Evolutionary conservation across 2,329 filamentous ascomycete species (phyloP).

Genomic region (Drechslera avenae): DNA sequence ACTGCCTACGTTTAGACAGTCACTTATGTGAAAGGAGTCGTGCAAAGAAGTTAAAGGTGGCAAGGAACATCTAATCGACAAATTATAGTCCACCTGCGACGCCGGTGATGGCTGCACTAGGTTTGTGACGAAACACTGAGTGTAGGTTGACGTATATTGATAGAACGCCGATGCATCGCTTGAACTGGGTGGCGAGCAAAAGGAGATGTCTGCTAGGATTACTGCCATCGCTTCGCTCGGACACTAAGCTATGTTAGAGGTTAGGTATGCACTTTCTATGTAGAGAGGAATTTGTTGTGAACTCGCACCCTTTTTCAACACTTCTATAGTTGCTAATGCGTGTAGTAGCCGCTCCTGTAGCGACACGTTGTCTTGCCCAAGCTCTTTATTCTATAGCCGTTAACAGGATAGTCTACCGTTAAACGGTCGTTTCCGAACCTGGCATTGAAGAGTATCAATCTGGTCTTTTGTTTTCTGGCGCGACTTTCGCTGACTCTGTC

Average conservation of each 20-base stretch:
- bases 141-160: neutral
- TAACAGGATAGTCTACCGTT: constrained; percentile 5
- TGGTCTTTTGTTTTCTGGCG: constrained; percentile 11
- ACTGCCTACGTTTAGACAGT: neutral
- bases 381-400: constrained; percentile 11
- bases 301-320: constrained; percentile 10
- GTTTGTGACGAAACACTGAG: constrained; percentile 1
- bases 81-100: neutral
- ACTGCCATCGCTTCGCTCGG: neutral
- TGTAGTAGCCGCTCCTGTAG: constrained; percentile 7
- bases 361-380: constrained; percentile 4
- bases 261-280: constrained; percentile 8
- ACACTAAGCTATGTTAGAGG: constrained; percentile 9
- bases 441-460: constrained; percentile 8
- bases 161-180: constrained; percentile 2
- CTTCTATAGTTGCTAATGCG: constrained; percentile 10
- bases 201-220: neutral
- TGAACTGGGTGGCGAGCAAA: neutral
- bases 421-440: constrained; percentile 9
- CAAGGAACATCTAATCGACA: neutral
- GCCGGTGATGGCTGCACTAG: neutral
- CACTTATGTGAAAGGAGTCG: neutral
- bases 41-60: neutral
- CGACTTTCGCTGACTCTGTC: constrained; percentile 8
- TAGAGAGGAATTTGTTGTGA: neutral